A percentile compares a stretch with the other conserved stretches of the same genome.
Conservation (phyloP, 768 basidiomycete species). For the Podaxis sp. region DNA sequence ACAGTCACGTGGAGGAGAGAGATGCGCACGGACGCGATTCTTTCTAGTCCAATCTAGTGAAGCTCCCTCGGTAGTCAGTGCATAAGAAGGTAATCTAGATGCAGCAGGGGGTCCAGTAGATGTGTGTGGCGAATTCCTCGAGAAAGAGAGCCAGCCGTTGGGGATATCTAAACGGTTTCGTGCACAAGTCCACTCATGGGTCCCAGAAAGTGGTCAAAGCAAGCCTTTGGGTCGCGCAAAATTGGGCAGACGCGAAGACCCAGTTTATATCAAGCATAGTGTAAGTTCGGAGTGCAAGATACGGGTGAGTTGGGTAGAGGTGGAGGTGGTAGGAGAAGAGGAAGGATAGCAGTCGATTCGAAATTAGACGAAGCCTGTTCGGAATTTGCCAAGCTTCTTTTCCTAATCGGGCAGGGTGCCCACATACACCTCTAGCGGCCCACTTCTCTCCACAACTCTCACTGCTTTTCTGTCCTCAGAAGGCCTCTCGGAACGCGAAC, state of each 20-base stretch:
- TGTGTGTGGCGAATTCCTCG: not conserved
- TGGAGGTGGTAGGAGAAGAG: constrained; percentile 6
- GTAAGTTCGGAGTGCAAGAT: not conserved
- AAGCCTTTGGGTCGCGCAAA: not conserved
- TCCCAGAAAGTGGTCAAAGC: not conserved
- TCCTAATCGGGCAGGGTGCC: constrained; percentile 3
- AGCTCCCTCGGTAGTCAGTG: constrained; percentile 5
- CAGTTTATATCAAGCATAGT: not conserved
- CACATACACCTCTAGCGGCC: not conserved
- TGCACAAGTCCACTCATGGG: constrained; percentile 1
- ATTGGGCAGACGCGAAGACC: not conserved
- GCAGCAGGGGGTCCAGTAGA: constrained; percentile 13
- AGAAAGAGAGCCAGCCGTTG: constrained; percentile 8
- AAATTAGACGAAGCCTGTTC: constrained; percentile 7
- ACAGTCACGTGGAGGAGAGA: constrained; percentile 27
- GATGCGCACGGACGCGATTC: constrained; percentile 30
- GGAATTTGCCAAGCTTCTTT: constrained; percentile 15
- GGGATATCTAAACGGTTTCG: constrained; percentile 6
- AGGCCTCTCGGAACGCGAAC: not conserved
- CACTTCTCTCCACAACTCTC: constrained; percentile 1
- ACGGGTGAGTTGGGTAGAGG: not conserved
- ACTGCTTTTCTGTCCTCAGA: not conserved
- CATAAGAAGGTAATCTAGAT: constrained; percentile 1
- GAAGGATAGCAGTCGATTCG: constrained; percentile 2
- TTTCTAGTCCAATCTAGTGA: constrained; percentile 4